Base-by-base conservation (phyloP, 257 asterid species). In the Lavandula angustifolia region DNA sequence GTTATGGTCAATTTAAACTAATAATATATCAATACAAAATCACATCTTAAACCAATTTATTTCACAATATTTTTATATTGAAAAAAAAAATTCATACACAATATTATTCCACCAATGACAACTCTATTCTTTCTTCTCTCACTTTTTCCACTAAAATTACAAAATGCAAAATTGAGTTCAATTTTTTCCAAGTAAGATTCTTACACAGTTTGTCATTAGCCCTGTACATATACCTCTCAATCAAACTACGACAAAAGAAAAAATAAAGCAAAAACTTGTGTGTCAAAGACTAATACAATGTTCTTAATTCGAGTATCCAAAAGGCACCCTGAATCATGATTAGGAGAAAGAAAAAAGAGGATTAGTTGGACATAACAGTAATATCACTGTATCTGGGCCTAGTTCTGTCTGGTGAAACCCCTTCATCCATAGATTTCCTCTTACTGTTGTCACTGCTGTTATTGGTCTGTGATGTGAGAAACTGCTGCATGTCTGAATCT, bases 401-500 rank as follows among this genome's bases (percentile, higher is more conserved):
- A 37, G 84, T 75, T 76, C 84, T 79, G 55, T 80, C 85, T 68
- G 89, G 87, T 22, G 94, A 76, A 37, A 72, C 71, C 32, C 82
- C 84, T 60, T 85, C 94, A 62, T 87, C 89, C 63, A 82, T 71
- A 50, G 84, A 68, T 72, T 89, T 89, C 76, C 97, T 81, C 84
- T 81, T 82, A 74, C 69, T 80, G 55, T 54, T 79, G 50, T 69
- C 18, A 22, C 6, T 51, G 32, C 18, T 40, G 37, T 64, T 68
- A 48, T 22, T 68, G 12, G 52, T 52, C 33, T 50, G n/a, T 43
- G 49, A 22, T 22, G 27, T 22, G 2, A 22, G 27, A 22, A 22
- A 22, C 2, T 22, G 67, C 5, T 52, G 57, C 57, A 48, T 32
- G 2, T 72, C 78, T 71, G 58, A 14, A 60, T 41, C 50, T 40